Evolutionary conservation across 2,329 filamentous ascomycete genomes (phyloP), one percentile per base, ranked within the genome.

Genomic region (Calonectria pseudoreteaudii): DNA sequence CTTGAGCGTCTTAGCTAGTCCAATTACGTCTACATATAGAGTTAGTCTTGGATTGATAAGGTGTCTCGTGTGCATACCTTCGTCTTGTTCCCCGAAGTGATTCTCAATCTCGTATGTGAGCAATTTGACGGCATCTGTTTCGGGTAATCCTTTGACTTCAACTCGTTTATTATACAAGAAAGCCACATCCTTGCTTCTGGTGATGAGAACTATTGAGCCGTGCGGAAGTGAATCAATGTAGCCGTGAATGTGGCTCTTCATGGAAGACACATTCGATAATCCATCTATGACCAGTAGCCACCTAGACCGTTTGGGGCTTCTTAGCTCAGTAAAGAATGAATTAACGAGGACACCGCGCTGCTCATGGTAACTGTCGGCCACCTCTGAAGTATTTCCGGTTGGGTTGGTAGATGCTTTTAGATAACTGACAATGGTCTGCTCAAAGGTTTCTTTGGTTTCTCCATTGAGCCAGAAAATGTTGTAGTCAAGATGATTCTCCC

Each of bases 211-310:
- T 14, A 67, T 56, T 28, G 65, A 67, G 14, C 65, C 65, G 20
- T 41, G 49, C 9, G 65, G 34, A 36, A 67, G 47, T 9, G 23
- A 28, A 44, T 67, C 49, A 30, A 58, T n/a, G 10, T 68, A 68
- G 26, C 49, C n/a, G 16, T 50, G 49, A 13, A 68, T 53, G 34
- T 56, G 16, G 3, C 20, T 36, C 16, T 31, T 34, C 50, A 44
- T 23, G 4, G 50, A 36, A 47, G 23, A 41, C 47, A 31, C 34
- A 30, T 26, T 68, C 7, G 50, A 31, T 5, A 68, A 14, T 9
- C 66, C 66, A 34, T 68, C 66, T 4, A 68, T 47, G 36, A 68
- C 50, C 34, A 68, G 66, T 9, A 68, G 49, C 66, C 66, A 68
- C 7, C 8, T 44, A 5, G 50, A 38, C 6, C 36, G 66, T 31